Base-by-base conservation (phyloP, 805 yeast genomes). In the Jamesozyma piceae region DNA sequence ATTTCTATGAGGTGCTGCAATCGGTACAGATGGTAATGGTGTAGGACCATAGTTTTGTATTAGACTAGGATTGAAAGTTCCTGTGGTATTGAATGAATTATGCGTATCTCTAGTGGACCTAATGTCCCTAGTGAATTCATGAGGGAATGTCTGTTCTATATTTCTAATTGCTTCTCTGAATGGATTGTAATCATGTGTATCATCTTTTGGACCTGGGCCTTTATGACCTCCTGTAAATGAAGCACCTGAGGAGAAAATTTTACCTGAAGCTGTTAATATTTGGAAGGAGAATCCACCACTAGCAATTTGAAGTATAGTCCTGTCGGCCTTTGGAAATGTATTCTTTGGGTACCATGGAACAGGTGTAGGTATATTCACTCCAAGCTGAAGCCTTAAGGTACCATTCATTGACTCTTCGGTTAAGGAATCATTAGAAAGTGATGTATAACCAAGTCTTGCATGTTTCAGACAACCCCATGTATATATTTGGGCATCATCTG, bases 221-320 rank as follows among this genome's bases (percentile, higher is more conserved):
- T 54, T 53, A 41, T 62, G 57, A 5, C 71, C 72, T 6, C 68
- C 70, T 38, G 67, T 64, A 57, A 64, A 66, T 11, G 61, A 64
- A 28, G 58, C 49, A 0, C 82, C 86, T 4, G 82, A 74, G 27
- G 67, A 68, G 56, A 68, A 80, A 5, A 82, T 54, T 4, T 71
- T 63, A 1, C 89, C 88, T 1, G 68, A 58, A 24, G 68, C 66
- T 0, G 82, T 72, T 29, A 82, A 61, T 2, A 82, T 63, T 39
- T 77, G 77, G 46, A 79, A 76, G 3, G 79, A 72, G 52, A 70
- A 81, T 1, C 90, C 90, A 26, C 82, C 82, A 8, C 79, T 77
- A 20, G 74, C 65, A 1, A 81, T 63, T 49, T 55, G 58, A 15
- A 49, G 46, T 14, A 60, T 51, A 1, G 52, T 43, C 27, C 45